Conservation (phyloP, 495 filamentous ascomycete genomes). For the Penicillium tannophilum region DNA sequence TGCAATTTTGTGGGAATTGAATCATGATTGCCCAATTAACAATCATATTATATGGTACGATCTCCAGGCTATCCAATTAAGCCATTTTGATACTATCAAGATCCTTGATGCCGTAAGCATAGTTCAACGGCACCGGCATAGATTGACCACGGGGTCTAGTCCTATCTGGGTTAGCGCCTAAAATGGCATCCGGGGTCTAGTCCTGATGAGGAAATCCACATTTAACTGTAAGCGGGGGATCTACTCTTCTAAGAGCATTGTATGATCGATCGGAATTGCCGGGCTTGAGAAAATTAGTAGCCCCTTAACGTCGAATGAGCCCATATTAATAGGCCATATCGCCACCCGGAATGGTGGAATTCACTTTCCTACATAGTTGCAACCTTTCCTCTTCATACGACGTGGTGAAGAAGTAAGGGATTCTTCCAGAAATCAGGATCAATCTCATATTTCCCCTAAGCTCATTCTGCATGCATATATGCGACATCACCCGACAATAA, state of each 20-base stretch:
- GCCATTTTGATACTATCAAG: background rate
- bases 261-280: conserved; percentile 3
- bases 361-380: background rate
- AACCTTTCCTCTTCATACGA: background rate
- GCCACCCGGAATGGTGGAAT: background rate
- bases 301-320: background rate
- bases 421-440: background rate
- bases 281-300: background rate
- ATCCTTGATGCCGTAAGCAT: background rate
- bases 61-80: background rate
- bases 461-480: background rate
- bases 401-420: background rate
- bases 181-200: conserved; percentile 10
- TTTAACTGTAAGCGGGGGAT: conserved; percentile 1
- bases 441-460: background rate
- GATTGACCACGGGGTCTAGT: conserved; percentile 7
- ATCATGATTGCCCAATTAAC: background rate
- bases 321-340: background rate
- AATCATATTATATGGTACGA: background rate
- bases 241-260: background rate
- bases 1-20: background rate
- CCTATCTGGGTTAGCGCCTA: background rate
- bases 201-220: conserved; percentile 6
- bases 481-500: background rate
- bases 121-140: background rate